phyloP scores from a whole-genome alignment of 331 rosid genomes.

The Phaseolus coccineus region DNA sequence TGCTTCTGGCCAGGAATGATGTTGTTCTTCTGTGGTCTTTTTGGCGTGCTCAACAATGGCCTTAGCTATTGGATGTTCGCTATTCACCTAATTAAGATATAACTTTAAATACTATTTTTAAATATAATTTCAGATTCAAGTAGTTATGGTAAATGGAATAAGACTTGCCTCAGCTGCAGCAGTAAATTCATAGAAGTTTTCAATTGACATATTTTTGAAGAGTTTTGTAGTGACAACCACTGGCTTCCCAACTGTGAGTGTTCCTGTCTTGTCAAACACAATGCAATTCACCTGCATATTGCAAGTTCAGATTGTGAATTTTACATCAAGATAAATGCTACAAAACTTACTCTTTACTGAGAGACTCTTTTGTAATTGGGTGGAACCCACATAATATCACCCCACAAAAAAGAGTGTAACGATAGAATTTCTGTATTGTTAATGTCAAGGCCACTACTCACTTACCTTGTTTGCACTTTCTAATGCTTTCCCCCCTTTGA shows the following conservation, averaged over 20 bases:
- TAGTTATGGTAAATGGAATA: not conserved
- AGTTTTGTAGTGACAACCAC: conserved; percentile 68
- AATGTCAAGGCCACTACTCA: not conserved
- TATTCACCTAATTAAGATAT: conserved; percentile 63
- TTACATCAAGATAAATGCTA: not conserved
- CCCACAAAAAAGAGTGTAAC: not conserved
- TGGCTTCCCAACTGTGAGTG: conserved; percentile 91
- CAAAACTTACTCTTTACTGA: not conserved
- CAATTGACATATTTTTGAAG: conserved; percentile 59
- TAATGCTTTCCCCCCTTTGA: conserved; percentile 95
- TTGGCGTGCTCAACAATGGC: conserved; percentile 84
- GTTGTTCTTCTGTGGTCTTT: conserved; percentile 60
- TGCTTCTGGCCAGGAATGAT: conserved; percentile 69
- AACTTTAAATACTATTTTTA: not conserved
- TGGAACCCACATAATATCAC: not conserved
- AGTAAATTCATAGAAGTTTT: conserved; percentile 63
- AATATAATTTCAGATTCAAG: not conserved
- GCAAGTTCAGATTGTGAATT: conserved; percentile 11
- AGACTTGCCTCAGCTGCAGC: conserved; percentile 78
- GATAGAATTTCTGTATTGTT: not conserved
- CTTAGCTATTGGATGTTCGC: conserved; percentile 91
- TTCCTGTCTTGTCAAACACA: conserved; percentile 90
- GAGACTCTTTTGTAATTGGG: not conserved
- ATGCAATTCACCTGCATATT: conserved; percentile 69
- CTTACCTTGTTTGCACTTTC: conserved; percentile 87